A percentile compares a stretch with the other conserved stretches of the same genome.
These are phyloP conservation scores for Achaetomium macrosporum DNA, from an alignment of 2,329 filamentous ascomycete genomes.

Conservation along the genomic window DNA sequence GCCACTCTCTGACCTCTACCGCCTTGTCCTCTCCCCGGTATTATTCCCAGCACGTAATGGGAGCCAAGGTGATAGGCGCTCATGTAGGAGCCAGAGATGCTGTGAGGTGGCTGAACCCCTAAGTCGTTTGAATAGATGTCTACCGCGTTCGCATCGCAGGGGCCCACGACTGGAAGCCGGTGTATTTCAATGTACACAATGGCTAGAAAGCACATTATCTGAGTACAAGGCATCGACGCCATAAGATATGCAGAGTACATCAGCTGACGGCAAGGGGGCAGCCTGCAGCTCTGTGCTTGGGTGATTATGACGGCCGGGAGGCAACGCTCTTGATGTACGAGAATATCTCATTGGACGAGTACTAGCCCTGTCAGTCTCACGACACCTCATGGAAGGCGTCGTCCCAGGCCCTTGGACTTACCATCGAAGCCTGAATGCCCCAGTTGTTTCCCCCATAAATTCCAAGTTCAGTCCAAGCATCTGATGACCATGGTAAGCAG, in stretches of 20 bases:
- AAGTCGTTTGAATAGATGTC: too few relatives aligned
- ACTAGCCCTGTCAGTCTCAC: constrained; percentile 16
- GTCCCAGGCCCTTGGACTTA: constrained; percentile 5
- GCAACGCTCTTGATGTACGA: constrained; percentile 13
- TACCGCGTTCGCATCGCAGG: too few relatives aligned
- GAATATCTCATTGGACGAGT: constrained; percentile 25
- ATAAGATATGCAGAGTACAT: neutral
- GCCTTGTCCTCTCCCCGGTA: too few relatives aligned
- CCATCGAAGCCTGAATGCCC: constrained; percentile 47
- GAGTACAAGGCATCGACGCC: neutral
- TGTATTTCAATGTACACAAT: neutral
- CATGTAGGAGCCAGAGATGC: too few relatives aligned
- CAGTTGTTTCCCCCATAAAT: constrained; percentile 56
- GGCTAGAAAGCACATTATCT: neutral
- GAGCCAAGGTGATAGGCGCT: neutral
- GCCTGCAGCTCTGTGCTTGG: neutral
- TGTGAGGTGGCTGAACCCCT: too few relatives aligned
- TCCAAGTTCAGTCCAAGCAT: constrained; percentile 63
- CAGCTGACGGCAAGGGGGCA: neutral
- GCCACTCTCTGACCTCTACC: neutral
- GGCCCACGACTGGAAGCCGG: too few relatives aligned
- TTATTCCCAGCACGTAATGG: too few relatives aligned
- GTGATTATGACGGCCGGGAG: neutral
- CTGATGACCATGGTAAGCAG: constrained; percentile 32
- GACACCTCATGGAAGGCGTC: neutral